phyloP scores from a whole-genome alignment of 371 early-diverging fungal genomes.

The Choanephora cucurbitarum region DNA sequence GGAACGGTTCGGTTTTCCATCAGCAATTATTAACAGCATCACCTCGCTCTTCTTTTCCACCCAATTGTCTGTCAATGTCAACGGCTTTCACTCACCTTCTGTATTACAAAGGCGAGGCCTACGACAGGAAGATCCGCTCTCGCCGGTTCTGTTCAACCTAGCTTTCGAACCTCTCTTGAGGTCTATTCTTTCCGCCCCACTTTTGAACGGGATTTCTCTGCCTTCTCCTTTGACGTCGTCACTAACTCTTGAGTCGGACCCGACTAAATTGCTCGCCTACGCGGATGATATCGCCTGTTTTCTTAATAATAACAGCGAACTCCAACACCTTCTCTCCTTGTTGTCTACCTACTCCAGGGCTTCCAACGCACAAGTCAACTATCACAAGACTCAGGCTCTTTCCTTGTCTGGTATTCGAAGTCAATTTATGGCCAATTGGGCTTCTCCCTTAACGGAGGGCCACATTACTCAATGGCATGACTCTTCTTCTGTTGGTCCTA shows the following conservation, averaged over 20 bases:
- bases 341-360: conserved; percentile 8
- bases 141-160: conserved; percentile 17
- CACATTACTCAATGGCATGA: conserved; percentile 19
- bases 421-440: not conserved
- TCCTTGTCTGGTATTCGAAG: conserved; percentile 11
- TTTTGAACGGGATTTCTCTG: not conserved
- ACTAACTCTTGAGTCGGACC: too few species aligned
- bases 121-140: conserved; percentile 9
- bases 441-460: not conserved
- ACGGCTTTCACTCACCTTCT: too few species aligned
- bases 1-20: conserved; percentile 12
- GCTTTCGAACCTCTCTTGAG: conserved; percentile 17
- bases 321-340: conserved; percentile 2
- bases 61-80: too few species aligned
- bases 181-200: not conserved
- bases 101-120: too few species aligned
- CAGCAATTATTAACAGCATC: conserved; percentile 4
- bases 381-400: conserved; percentile 16
- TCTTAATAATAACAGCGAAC: not conserved
- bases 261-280: conserved; percentile 17
- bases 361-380: conserved; percentile 30
- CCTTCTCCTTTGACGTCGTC: not conserved
- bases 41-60: conserved; percentile 6
- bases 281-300: conserved; percentile 21
- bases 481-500: not conserved